Conservation (phyloP, 306 rosid genomes). For the Glycine tomentella region DNA sequence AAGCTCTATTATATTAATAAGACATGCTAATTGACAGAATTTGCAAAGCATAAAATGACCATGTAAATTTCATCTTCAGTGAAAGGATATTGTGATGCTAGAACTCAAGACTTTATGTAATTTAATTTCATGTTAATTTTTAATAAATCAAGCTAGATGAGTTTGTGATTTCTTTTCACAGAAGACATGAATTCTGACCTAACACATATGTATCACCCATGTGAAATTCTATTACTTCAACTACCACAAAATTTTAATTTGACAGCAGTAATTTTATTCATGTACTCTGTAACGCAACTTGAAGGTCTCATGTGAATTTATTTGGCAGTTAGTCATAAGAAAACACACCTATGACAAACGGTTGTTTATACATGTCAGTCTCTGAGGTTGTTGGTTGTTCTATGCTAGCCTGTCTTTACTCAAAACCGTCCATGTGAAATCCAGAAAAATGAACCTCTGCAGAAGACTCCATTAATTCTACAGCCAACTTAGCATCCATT, state of each 20-base stretch:
- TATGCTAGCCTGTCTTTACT: no score
- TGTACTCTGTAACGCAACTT: slow-evolving; percentile 1
- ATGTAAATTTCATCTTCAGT: not conserved
- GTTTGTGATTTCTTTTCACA: not conserved
- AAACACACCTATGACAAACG: slow-evolving; percentile 89
- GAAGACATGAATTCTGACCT: not conserved
- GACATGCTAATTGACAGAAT: slow-evolving; percentile 28
- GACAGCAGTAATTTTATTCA: slow-evolving; percentile 7
- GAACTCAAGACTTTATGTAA: slow-evolving; percentile 17
- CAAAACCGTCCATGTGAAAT: no score
- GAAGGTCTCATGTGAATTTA: slow-evolving; percentile 23
- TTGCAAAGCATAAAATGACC: not conserved
- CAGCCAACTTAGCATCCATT: no score
- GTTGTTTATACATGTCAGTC: slow-evolving; percentile 73
- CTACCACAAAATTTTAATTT: slow-evolving; percentile 26
- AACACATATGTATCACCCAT: not conserved
- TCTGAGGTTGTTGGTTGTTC: no score
- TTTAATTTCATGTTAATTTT: slow-evolving; percentile 10
- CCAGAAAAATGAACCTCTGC: no score
- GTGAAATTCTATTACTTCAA: slow-evolving; percentile 9
- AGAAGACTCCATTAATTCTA: no score
- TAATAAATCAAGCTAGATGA: slow-evolving; percentile 20
- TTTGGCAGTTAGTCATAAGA: slow-evolving; percentile 19
- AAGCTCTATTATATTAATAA: slow-evolving; percentile 19
- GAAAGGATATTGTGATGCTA: not conserved